Percentiles rank a stretch among this genome's conserved stretches.
phyloP scores from a whole-genome alignment of 768 basidiomycete genomes.

The Strobilomyces confusus region DNA sequence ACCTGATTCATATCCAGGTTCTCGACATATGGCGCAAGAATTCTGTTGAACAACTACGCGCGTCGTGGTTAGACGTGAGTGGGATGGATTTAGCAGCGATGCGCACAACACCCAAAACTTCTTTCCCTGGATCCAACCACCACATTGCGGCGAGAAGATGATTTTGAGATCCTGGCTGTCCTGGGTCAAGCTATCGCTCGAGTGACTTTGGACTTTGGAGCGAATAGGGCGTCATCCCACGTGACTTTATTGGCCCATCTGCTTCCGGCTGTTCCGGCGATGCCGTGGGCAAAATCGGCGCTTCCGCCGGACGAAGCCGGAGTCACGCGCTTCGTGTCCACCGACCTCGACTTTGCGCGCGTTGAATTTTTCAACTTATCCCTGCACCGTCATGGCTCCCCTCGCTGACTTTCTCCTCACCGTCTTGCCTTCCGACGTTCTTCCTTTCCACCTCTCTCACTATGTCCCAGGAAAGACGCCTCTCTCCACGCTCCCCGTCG shows the following conservation, averaged over 20 bases:
- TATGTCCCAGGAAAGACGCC: constrained; percentile 59
- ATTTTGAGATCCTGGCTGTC: not conserved
- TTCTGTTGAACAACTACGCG: constrained; percentile 75
- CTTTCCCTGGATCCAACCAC: constrained; percentile 87
- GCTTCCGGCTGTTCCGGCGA: not conserved
- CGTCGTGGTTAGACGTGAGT: not conserved
- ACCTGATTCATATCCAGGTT: constrained; percentile 94
- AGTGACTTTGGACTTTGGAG: too few species aligned
- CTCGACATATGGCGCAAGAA: constrained; percentile 93
- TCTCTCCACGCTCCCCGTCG: constrained; percentile 58
- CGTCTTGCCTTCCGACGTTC: constrained; percentile 46
- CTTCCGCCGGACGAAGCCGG: too few species aligned
- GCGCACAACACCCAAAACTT: constrained; percentile 70
- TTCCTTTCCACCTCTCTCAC: constrained; percentile 34
- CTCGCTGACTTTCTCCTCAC: constrained; percentile 71
- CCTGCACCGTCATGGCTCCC: constrained; percentile 51
- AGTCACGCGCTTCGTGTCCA: constrained; percentile 26
- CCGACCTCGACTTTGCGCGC: constrained; percentile 21
- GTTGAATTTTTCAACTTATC: constrained; percentile 20
- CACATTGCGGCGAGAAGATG: constrained; percentile 50
- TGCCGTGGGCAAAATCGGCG: not conserved
- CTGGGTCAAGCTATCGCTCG: not conserved
- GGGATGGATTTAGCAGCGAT: not conserved
- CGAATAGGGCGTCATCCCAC: constrained; percentile 31
- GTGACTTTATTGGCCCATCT: constrained; percentile 13